Percentiles rank a stretch among this genome's conserved stretches.
Conservation (phyloP, 164 flowering plant species). For the Houttuynia cordata region DNA sequence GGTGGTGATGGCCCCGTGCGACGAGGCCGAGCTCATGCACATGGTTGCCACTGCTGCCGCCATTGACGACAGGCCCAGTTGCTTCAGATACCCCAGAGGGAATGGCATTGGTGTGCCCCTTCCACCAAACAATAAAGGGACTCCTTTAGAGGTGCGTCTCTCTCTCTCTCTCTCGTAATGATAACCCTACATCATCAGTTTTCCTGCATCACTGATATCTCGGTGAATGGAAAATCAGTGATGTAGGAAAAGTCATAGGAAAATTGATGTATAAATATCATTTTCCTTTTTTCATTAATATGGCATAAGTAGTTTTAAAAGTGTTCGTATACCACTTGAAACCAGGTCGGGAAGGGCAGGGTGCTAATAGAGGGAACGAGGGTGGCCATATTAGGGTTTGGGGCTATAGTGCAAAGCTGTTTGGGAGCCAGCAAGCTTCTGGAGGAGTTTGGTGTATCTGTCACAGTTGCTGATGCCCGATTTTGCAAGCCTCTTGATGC, state of each 20-base stretch:
- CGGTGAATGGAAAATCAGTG: no score
- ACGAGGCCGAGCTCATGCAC: conserved; percentile 33
- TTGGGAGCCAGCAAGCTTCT: conserved; percentile 3
- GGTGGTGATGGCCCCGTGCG: conserved; percentile 51
- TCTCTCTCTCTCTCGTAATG: background rate
- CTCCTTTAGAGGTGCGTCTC: conserved; percentile 29
- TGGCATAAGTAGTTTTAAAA: no score
- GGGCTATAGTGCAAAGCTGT: conserved; percentile 8
- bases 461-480: conserved; percentile 37
- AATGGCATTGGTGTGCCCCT: conserved; percentile 29
- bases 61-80: conserved; percentile 36
- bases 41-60: conserved; percentile 47
- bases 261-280: no score
- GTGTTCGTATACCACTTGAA: background rate
- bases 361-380: conserved; percentile 17
- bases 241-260: no score
- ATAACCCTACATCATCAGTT: no score
- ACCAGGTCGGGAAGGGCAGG: conserved; percentile 38
- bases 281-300: no score
- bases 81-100: conserved; percentile 37
- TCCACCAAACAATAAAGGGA: conserved; percentile 40
- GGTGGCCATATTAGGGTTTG: conserved; percentile 12
- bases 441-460: conserved; percentile 18
- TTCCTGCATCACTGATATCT: no score
- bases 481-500: conserved; percentile 46